Percentiles rank a stretch among this genome's conserved stretches.
Evolutionary conservation across 345 rosid genomes (phyloP).

Genomic region (Cardiospermum halicacabum): DNA sequence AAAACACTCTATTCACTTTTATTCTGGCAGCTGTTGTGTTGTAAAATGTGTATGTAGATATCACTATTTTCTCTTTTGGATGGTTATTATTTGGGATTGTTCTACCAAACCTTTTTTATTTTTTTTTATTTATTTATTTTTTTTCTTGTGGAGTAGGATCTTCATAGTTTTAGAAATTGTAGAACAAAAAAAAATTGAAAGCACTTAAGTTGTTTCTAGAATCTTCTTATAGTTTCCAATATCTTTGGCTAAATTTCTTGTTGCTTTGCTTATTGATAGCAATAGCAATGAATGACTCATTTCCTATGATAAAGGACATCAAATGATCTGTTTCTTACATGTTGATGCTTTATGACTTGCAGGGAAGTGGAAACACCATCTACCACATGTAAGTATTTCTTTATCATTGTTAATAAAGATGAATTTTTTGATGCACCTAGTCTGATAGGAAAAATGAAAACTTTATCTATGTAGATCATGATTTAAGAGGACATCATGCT

Average conservation of each 20-base stretch:
- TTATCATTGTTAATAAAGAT: not conserved
- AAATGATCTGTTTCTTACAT: constrained; percentile 19
- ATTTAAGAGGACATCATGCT: constrained; percentile 42
- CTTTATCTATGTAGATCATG: constrained; percentile 46
- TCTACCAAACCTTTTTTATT: too few relatives aligned
- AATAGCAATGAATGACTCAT: not conserved
- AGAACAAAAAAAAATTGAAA: not conserved
- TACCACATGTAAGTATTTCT: constrained; percentile 50
- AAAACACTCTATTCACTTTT: not conserved
- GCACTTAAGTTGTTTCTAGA: not conserved
- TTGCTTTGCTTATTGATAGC: not conserved
- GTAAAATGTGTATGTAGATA: not conserved
- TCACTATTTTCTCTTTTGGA: not conserved
- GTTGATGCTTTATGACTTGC: constrained; percentile 26
- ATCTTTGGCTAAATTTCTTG: not conserved
- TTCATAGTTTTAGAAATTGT: not conserved
- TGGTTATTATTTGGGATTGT: constrained; percentile 1
- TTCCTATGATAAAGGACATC: constrained; percentile 3
- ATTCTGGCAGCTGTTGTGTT: too few relatives aligned
- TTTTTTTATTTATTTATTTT: too few relatives aligned
- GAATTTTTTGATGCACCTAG: constrained; percentile 12
- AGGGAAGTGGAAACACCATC: constrained; percentile 65
- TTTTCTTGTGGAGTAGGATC: constrained; percentile 7
- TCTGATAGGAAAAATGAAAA: constrained; percentile 8
- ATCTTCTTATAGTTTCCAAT: not conserved